phyloP scores from a whole-genome alignment of 2,329 filamentous ascomycete species.

The Curvularia sp. region DNA sequence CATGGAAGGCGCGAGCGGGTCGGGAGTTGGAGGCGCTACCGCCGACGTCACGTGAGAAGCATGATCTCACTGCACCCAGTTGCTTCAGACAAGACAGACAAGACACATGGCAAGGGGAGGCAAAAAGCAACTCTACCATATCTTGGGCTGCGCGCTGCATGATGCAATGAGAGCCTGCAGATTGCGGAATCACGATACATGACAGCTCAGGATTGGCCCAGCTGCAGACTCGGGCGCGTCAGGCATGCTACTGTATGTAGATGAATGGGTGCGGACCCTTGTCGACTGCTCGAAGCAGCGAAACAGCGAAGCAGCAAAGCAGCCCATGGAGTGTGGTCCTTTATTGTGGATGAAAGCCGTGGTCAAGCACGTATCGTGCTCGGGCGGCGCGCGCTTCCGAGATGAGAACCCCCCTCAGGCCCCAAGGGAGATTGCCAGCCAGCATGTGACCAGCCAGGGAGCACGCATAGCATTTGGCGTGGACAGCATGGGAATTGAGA shows the following conservation, averaged over 20 bases:
- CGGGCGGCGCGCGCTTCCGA: slow-evolving; percentile 1
- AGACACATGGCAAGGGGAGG: slow-evolving; percentile 5
- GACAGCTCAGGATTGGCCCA: neutral
- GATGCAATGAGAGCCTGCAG: neutral
- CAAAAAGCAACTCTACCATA: slow-evolving; percentile 10
- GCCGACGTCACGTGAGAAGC: slow-evolving; percentile 32
- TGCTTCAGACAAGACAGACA: slow-evolving; percentile 9
- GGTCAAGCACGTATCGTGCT: slow-evolving; percentile 1
- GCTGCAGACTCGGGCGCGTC: slow-evolving; percentile 9
- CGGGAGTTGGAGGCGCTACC: slow-evolving; percentile 27
- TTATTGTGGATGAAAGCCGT: neutral
- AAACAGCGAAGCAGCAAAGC: slow-evolving; percentile 1
- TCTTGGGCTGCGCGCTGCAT: neutral
- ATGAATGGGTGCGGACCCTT: slow-evolving; percentile 19
- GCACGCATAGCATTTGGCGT: neutral
- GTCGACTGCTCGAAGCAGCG: slow-evolving; percentile 8
- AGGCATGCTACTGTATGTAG: slow-evolving; percentile 12
- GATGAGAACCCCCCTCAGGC: neutral
- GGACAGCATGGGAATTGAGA: neutral
- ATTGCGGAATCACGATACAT: neutral
- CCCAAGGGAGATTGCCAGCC: slow-evolving; percentile 8
- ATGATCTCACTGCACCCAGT: slow-evolving; percentile 9
- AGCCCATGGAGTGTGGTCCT: slow-evolving; percentile 1
- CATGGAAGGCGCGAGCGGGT: slow-evolving; percentile 36
- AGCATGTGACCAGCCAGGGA: slow-evolving; percentile 10